Evolutionary conservation across 176 grass and related monocot species (phyloP), one percentile per base, ranked within the genome.

Genomic region (Hordeum marinum): DNA sequence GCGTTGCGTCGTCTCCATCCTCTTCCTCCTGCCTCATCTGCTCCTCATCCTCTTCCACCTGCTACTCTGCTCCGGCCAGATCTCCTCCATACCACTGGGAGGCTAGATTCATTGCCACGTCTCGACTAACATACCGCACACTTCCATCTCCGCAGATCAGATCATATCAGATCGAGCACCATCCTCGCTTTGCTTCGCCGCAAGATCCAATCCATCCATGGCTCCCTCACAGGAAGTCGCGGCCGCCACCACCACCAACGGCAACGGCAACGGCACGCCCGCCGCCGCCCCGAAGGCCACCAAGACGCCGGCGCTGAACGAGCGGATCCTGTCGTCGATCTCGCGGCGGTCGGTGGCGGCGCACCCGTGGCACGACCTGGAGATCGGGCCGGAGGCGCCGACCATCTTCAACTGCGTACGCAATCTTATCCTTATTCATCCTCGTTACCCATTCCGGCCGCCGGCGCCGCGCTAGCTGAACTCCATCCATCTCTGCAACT

Each of bases 361-460:
- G 0, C 93, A 98, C 79, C 96, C 96, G n/a, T 98, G 93, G 96
- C 96, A 98, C 85, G 91, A 98, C 71, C 89, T 98, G 11, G 91
- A 98, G 82, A 95, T 98, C 57, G 95, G 95, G 9, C 95, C 93
- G 18, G 93, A 68, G 9, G 93, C 96, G 11, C 96, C 96, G 8
- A 84, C 78, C 23, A 90, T 92, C 69, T 95, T 98, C 85, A 98
- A 98, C 83, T 95, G 93, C 66, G 93, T 97, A 94, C 81, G 90
- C 8, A 12, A 25, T 1, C 0, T 24, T 45, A 13, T 24, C 63
- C 13, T 13, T 60, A 25, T 29, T 29, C 29, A 1, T 29, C 29
- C 2, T 29, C 29, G 1, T 29, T 29, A 1, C 29, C 29, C 1
- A 29, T 29, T 29, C 29, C 29, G 29, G 29, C 50, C 50, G 50